Evolutionary conservation across 2,329 filamentous ascomycete genomes (phyloP).

Genomic region (Botrytis galanthina): DNA sequence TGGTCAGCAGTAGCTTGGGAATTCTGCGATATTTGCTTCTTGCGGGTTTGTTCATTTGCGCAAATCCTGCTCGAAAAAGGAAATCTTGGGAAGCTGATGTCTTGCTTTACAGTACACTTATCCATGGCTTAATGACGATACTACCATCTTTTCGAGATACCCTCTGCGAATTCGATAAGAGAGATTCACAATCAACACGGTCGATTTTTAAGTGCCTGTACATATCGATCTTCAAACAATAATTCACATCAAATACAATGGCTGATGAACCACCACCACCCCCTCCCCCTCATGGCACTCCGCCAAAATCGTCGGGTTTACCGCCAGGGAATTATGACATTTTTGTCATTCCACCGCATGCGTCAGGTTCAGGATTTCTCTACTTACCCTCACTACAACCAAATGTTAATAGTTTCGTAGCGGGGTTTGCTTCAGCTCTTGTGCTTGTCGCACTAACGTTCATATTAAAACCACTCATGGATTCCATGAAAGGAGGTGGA

Average conservation of each 20-base stretch:
- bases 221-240: background rate
- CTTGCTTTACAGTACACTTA: slow-evolving; percentile 1
- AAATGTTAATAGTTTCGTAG: slow-evolving; percentile 86
- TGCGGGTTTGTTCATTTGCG: background rate
- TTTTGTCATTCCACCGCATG: slow-evolving; percentile 92
- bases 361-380: slow-evolving; percentile 82
- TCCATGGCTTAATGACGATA: slow-evolving; percentile 3
- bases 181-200: background rate
- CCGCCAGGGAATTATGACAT: slow-evolving; percentile 94
- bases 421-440: slow-evolving; percentile 77
- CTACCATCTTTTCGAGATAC: background rate
- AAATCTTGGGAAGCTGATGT: slow-evolving; percentile 8
- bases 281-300: slow-evolving; percentile 80
- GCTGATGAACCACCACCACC: slow-evolving; percentile 54
- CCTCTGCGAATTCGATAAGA: slow-evolving; percentile 2
- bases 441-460: slow-evolving; percentile 70
- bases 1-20: background rate
- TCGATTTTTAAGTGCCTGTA: slow-evolving; percentile 5
- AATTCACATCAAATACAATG: slow-evolving; percentile 18
- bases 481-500: slow-evolving; percentile 66
- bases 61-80: background rate
- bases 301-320: slow-evolving; percentile 68
- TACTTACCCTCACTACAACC: slow-evolving; percentile 89
- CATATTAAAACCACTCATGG: slow-evolving; percentile 69
- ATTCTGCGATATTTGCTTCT: slow-evolving; percentile 1